Base-by-base conservation (phyloP, 305 asterid species). In the Fraxinus velutina region DNA sequence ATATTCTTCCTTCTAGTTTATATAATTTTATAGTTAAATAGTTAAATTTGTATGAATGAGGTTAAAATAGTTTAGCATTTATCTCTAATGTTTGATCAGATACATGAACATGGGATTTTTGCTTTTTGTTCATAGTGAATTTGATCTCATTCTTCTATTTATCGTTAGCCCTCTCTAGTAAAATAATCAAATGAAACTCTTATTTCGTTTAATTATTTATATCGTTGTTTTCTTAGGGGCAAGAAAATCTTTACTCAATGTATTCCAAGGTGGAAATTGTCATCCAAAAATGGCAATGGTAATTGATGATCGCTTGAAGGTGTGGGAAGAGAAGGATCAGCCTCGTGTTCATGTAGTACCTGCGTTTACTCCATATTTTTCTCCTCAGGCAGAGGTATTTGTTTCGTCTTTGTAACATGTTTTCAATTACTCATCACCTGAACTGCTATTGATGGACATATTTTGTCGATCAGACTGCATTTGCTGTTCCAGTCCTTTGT, bases 261-360 rank as follows among this genome's bases (percentile, higher is more conserved):
- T 96, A 83, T 96, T 96, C 92, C 96, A 90, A 88, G 84, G 84
- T 88, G 98, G 98, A 36, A 90, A 80, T 81, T 94, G 98, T 86
- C 98, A 96, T 91, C 98, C 98, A 57, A 96, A 87, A 84, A 91
- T 96, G 98, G 95, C 99, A 34, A 93, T 94, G 99, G 98, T 96
- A 73, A 94, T 96, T 83, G 99, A 96, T 84, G 98, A 96, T 82
- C 97, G 99, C 71, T 77, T 92, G 82, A 92, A 92, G 88, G 99
- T 96, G 81, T 96, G 99, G 99, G 98, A 96, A 75, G 99, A 94
- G 68, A 96, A 90, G 89, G 98, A 96, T 84, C 99, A 96, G 81
- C 94, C 97, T 80, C 95, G 97, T 77, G 99, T 96, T 81, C 98
- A 96, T 55, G 99, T 92, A 22, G 99, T 96, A 76, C 98, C 99